phyloP scores from a whole-genome alignment of 306 rosid genomes.

The Benincasa hispida region DNA sequence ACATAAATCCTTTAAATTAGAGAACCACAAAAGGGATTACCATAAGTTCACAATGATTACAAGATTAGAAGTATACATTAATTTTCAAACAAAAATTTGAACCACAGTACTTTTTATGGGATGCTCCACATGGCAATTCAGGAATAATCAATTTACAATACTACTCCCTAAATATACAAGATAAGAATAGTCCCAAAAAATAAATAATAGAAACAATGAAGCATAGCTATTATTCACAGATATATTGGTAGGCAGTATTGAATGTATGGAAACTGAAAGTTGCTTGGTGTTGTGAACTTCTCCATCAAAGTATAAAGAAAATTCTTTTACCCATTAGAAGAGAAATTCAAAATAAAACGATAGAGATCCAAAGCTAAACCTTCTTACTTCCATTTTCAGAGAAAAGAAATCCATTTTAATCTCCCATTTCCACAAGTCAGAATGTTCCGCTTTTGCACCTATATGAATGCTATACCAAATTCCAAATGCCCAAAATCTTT shows the following conservation, averaged over 20 bases:
- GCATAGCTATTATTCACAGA: neutral
- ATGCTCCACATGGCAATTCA: neutral
- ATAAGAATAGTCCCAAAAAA: constrained; percentile 1
- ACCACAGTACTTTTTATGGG: neutral
- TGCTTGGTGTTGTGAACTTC: neutral
- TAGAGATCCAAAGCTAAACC: neutral
- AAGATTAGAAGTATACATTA: neutral
- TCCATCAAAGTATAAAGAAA: neutral
- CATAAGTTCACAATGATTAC: neutral
- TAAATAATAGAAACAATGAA: neutral
- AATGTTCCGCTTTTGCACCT: neutral
- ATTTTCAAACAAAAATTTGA: neutral
- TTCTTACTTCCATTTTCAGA: neutral
- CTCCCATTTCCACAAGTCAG: neutral
- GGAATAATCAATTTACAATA: neutral
- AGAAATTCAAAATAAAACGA: too few species aligned
- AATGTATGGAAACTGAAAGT: neutral
- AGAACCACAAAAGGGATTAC: neutral
- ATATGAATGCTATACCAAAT: neutral
- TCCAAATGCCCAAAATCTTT: neutral
- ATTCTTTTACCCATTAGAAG: neutral
- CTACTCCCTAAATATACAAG: neutral
- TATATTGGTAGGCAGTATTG: neutral
- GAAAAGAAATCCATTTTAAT: neutral
- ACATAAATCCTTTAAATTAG: neutral